Percentiles rank a stretch among this genome's conserved stretches.
Evolutionary conservation across 1,139 yeast species (phyloP).

Genomic region (Dujonia santamariae): DNA sequence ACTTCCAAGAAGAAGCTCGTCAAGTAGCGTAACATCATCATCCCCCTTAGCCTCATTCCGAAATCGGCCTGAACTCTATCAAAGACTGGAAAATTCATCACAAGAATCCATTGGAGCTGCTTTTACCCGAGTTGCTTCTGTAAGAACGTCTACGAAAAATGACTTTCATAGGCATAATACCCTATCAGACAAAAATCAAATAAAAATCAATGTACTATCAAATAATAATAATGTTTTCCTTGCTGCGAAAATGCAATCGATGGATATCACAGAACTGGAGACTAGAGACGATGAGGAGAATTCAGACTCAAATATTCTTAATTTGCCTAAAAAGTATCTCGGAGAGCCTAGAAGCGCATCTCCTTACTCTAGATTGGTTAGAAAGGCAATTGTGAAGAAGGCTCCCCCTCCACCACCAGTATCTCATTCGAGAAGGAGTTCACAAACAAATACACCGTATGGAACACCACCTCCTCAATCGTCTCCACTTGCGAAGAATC

Average conservation of each 20-base stretch:
- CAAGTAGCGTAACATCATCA: background rate
- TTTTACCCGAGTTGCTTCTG: slow-evolving; percentile 36
- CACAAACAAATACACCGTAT: background rate
- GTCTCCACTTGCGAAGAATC: background rate
- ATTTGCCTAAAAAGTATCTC: slow-evolving; percentile 36
- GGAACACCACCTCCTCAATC: background rate
- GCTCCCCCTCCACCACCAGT: slow-evolving; percentile 43
- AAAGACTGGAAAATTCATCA: slow-evolving; percentile 12
- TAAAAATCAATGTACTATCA: slow-evolving; percentile 11
- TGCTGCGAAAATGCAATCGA: slow-evolving; percentile 9
- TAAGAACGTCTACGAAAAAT: slow-evolving; percentile 30
- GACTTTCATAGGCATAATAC: slow-evolving; percentile 39
- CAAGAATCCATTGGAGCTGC: slow-evolving; percentile 24
- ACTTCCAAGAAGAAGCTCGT: background rate
- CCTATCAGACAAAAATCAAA: slow-evolving; percentile 5
- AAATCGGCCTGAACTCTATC: slow-evolving; percentile 6
- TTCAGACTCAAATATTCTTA: slow-evolving; percentile 11
- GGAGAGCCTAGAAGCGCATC: background rate
- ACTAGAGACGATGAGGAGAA: slow-evolving; percentile 7
- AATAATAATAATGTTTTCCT: slow-evolving; percentile 23
- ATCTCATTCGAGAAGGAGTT: slow-evolving; percentile 16
- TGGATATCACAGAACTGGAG: slow-evolving; percentile 3
- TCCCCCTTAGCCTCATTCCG: slow-evolving; percentile 2
- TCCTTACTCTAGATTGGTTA: slow-evolving; percentile 1
- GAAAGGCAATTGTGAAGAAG: slow-evolving; percentile 5